Evolutionary conservation across 2,329 filamentous ascomycete genomes (phyloP), one percentile per base, ranked within the genome.

Genomic region (Mycogone perniciosa): DNA sequence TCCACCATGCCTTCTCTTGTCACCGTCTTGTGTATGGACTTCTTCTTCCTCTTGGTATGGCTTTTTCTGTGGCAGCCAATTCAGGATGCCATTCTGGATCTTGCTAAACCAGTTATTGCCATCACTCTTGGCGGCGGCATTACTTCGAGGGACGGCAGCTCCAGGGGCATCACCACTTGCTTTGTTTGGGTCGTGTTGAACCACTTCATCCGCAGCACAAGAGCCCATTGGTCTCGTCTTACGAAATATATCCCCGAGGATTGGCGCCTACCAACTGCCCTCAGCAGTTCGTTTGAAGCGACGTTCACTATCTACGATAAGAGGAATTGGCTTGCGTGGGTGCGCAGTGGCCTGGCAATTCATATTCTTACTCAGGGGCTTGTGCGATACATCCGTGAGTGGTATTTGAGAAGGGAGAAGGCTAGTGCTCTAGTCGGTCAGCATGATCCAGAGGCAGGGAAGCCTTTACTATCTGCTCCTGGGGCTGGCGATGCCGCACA

Each of bases 91-190:
- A 86, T 92, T 52, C 77, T 96, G 59, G 91, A 96, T 65, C 79
- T 96, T 47, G 89, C 91, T 54, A 92, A 96, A 69, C 88, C 92
- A 52, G 89, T 96, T 64, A 95, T 96, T 63, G 91, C 91, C 52
- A 83, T 96, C 52, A 95, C 90, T 0, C 74, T 96, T 8, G 91
- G 91, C 55, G 91, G 90, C 54, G 89, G 89, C 53, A 86, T 83
- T 6, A 83, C 79, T 56, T 81, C 82, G 6, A 80, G 78, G 58
- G 80, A 84, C 54, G 83, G 84, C 46, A 82, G 85, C 4, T 84
- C 84, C 50, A 82, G 84, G 61, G 88, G 86, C 62, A 81, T 88
- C 43, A 76, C 87, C 46, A 80, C 85, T 38, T 89, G 85, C 64
- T 78, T 88, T 57, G 72, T 79, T 57, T 85, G 89, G 67, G 84